Base-by-base conservation (phyloP, 257 asterid species). In the Coffea eugenioides region DNA sequence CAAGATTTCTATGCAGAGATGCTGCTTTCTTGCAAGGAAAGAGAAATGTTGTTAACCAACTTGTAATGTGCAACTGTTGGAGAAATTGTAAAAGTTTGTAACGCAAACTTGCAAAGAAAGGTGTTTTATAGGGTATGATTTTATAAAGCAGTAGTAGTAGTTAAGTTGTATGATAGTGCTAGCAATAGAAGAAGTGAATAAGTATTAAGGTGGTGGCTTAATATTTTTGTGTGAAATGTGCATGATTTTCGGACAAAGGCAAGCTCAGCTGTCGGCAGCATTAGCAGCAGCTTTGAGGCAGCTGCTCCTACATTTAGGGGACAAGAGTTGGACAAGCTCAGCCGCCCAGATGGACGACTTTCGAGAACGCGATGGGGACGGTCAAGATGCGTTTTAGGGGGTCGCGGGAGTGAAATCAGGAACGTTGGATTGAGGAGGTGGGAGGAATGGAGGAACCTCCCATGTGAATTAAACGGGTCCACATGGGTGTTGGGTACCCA, bases 261-360 rank as follows among this genome's bases (percentile, higher is more conserved):
- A 81, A 80, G 86, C 54, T 48, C 83, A 84, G 66, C 52, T 91
- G 96, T 91, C 92, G 93, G 94, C 34, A 79, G 90, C 79, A 78
- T 46, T 71, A 75, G 88, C 75, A 78, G 83, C 90, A 90, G 39
- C 65, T 78, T 88, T 82, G 82, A 84, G 89, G 78, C 82, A 80
- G 71, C 82, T 74, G 90, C 73, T 79, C 80, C 75, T 21, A 49
- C 80, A 76, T 80, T 70, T 21, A 72, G 94, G 97, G 86, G 93
- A 92, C 97, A 92, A 75, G 83, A 31, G 83, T 70, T 85, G 83
- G 97, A 92, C 96, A 91, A 76, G 83, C 87, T 72, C 82, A 83
- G 84, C 92, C 91, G 89, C 90, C 90, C 90, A 84, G 81, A 83
- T 87, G 89, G 89, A 82, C 80, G 81, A 83, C 82, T 85, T 84